Percentiles rank a stretch among this genome's conserved stretches.
These are phyloP conservation scores for Wickerhamomyces silvicola DNA, from an alignment of 805 yeast genomes.

Conservation along the genomic window DNA sequence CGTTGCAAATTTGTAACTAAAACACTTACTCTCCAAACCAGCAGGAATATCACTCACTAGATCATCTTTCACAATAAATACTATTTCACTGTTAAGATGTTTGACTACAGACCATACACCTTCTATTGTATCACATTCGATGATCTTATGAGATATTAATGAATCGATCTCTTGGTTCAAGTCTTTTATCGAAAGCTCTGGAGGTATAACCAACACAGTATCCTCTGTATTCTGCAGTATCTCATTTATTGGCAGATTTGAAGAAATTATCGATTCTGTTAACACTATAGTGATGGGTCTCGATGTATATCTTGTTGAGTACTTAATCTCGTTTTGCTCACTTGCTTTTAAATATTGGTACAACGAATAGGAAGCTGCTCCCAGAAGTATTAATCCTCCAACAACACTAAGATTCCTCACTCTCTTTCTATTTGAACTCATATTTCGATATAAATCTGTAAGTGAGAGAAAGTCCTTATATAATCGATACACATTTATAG, in stretches of 20 bases:
- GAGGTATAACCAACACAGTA: slow-evolving; percentile 29
- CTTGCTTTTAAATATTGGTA: slow-evolving; percentile 5
- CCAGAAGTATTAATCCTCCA: slow-evolving; percentile 8
- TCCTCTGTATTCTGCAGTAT: slow-evolving; percentile 21
- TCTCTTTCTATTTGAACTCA: neutral
- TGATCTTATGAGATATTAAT: slow-evolving; percentile 26
- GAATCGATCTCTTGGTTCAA: slow-evolving; percentile 17
- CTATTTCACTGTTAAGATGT: slow-evolving; percentile 35
- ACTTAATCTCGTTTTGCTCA: neutral
- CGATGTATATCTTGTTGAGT: slow-evolving; percentile 12
- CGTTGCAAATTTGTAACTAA: no score
- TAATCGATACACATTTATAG: no score
- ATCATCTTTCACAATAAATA: slow-evolving; percentile 24
- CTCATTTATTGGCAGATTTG: slow-evolving; percentile 20
- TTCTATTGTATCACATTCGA: slow-evolving; percentile 38
- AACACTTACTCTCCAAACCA: slow-evolving; percentile 25
- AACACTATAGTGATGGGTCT: slow-evolving; percentile 18
- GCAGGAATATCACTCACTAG: slow-evolving; percentile 22
- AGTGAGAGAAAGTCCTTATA: no score
- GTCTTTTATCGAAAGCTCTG: slow-evolving; percentile 19
- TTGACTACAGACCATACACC: slow-evolving; percentile 53
- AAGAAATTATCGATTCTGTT: slow-evolving; percentile 21
- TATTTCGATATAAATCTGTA: no score
- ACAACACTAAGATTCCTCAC: slow-evolving; percentile 2
- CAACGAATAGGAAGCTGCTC: slow-evolving; percentile 7